phyloP scores from a whole-genome alignment of 2,329 filamentous ascomycete genomes.

The Fusarium avenaceum region DNA sequence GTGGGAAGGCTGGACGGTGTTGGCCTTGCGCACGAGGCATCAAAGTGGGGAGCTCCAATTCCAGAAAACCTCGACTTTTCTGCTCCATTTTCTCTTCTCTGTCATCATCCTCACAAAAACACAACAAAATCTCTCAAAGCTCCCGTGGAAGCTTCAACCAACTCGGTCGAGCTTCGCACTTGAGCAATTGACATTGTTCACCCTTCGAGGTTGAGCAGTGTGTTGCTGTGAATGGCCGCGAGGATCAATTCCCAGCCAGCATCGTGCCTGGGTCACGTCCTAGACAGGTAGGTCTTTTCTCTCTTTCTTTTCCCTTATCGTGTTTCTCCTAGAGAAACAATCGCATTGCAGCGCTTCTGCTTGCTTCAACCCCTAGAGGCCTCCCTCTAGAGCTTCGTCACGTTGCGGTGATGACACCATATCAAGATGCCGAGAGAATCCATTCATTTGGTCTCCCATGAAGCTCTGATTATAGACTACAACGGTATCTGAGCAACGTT shows the following conservation, averaged over 20 bases:
- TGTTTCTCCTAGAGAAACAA: background rate
- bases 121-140: conserved; percentile 26
- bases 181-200: conserved; percentile 39
- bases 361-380: background rate
- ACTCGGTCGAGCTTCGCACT: conserved; percentile 36
- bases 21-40: conserved; percentile 52
- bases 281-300: conserved; percentile 49
- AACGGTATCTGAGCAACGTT: conserved; percentile 88
- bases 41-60: conserved; percentile 50
- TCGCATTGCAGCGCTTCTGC: background rate
- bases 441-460: conserved; percentile 72
- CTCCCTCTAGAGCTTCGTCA: conserved; percentile 36
- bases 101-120: conserved; percentile 37
- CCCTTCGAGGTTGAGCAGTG: conserved; percentile 36
- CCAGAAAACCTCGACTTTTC: conserved; percentile 46
- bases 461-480: conserved; percentile 85
- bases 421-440: conserved; percentile 69
- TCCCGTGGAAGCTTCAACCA: conserved; percentile 21
- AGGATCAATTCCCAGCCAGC: conserved; percentile 43
- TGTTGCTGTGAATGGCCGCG: conserved; percentile 48
- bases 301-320: background rate
- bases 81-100: conserved; percentile 24
- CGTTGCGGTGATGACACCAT: conserved; percentile 72
- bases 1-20: background rate
- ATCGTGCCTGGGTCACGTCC: conserved; percentile 50